These are phyloP conservation scores for Trypanosoma vivax DNA, from an alignment of 208 protist genomes.

Conservation along the genomic window DNA sequence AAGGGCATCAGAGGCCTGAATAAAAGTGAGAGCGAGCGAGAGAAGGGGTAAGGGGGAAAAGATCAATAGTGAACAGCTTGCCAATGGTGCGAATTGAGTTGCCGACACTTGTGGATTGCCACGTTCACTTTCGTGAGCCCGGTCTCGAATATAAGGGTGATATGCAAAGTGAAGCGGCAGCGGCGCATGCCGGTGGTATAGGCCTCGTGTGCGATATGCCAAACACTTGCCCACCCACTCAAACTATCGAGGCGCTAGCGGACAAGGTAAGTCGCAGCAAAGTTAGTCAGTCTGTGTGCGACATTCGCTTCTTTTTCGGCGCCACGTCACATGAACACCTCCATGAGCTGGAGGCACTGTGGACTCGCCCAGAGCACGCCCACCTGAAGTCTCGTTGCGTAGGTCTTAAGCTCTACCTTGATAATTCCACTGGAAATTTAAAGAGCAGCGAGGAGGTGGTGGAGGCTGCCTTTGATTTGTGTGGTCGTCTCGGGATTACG, in stretches of 20 bases:
- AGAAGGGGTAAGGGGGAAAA: too few relatives aligned
- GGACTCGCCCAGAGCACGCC: slow-evolving; percentile 44
- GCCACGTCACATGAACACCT: slow-evolving; percentile 62
- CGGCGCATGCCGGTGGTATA: slow-evolving; percentile 89
- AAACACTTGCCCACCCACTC: slow-evolving; percentile 80
- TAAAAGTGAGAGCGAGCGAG: too few relatives aligned
- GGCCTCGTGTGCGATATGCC: slow-evolving; percentile 82
- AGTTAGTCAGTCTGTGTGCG: slow-evolving; percentile 14
- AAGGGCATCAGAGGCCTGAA: too few relatives aligned
- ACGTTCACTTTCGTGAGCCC: slow-evolving; percentile 92
- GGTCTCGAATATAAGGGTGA: slow-evolving; percentile 91
- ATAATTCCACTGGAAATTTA: slow-evolving; percentile 84
- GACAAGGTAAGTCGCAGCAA: slow-evolving; percentile 62
- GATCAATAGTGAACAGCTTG: neutral
- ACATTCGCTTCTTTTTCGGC: slow-evolving; percentile 81
- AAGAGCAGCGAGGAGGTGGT: slow-evolving; percentile 57
- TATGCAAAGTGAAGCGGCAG: slow-evolving; percentile 80
- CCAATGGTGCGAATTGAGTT: slow-evolving; percentile 30
- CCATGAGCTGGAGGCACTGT: slow-evolving; percentile 60
- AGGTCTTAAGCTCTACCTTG: slow-evolving; percentile 83
- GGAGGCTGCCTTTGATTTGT: slow-evolving; percentile 66
- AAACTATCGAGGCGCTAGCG: slow-evolving; percentile 51
- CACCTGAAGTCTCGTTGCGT: slow-evolving; percentile 52
- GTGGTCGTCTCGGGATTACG: slow-evolving; percentile 50
- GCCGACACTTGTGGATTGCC: slow-evolving; percentile 89